phyloP scores from a whole-genome alignment of 768 basidiomycete genomes.

The Lactifluus hygrophoroides region DNA sequence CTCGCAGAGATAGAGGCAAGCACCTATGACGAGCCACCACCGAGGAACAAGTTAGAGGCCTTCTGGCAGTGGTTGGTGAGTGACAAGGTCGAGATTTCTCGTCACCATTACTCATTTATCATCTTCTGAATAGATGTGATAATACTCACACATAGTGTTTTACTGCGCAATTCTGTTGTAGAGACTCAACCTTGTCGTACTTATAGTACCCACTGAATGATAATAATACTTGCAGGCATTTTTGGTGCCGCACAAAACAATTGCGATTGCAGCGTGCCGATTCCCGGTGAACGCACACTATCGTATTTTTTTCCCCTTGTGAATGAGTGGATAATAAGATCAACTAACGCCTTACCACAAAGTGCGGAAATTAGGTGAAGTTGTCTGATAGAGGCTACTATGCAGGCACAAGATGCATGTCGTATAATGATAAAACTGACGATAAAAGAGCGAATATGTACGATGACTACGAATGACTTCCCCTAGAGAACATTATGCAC shows the following conservation, averaged over 20 bases:
- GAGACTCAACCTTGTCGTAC: too few relatives aligned
- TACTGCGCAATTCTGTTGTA: too few relatives aligned
- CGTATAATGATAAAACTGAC: constrained; percentile 18
- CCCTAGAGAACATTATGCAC: constrained; percentile 10
- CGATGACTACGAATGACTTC: constrained; percentile 11
- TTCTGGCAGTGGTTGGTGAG: constrained; percentile 79
- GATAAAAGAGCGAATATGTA: constrained; percentile 14
- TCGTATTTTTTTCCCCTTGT: too few relatives aligned
- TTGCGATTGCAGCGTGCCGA: background rate
- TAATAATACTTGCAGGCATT: background rate
- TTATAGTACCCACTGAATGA: too few relatives aligned
- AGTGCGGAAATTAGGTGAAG: constrained; percentile 1
- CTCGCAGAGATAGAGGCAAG: constrained; percentile 31
- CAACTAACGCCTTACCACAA: constrained; percentile 1
- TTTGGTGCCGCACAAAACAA: background rate
- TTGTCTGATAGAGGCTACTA: constrained; percentile 1
- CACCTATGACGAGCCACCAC: constrained; percentile 56
- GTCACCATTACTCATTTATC: background rate
- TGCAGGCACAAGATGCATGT: constrained; percentile 20
- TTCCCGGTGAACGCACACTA: too few relatives aligned
- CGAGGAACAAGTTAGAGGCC: constrained; percentile 55
- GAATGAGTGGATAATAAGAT: background rate
- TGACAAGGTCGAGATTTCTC: constrained; percentile 6
- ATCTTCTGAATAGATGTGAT: constrained; percentile 7
- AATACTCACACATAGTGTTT: too few relatives aligned